phyloP scores from a whole-genome alignment of 371 early-diverging fungal genomes.

The Capillidium rhysosporum region DNA sequence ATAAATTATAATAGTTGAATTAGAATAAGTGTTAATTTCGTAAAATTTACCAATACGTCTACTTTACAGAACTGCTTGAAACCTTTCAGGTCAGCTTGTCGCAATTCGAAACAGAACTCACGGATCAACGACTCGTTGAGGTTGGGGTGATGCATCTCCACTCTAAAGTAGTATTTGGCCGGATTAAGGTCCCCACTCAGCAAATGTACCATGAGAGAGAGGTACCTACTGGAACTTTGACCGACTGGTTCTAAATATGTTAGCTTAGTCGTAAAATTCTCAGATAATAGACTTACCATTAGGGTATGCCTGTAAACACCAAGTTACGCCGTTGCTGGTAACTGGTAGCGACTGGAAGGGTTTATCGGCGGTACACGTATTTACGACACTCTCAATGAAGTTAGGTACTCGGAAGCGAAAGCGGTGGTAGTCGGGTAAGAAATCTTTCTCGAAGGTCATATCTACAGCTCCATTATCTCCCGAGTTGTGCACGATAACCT shows the following conservation, averaged over 20 bases:
- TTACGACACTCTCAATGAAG: neutral
- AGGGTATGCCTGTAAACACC: neutral
- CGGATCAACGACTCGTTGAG: neutral
- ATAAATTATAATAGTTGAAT: neutral
- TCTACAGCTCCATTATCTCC: slow-evolving; percentile 2
- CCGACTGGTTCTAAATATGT: too few species aligned
- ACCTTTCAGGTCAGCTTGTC: neutral
- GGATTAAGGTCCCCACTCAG: neutral
- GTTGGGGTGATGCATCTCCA: slow-evolving; percentile 4
- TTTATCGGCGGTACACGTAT: too few species aligned
- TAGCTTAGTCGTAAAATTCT: neutral
- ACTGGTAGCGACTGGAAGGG: neutral
- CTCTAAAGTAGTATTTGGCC: neutral
- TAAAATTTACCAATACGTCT: neutral
- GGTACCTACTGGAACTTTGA: neutral
- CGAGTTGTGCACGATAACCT: slow-evolving; percentile 4
- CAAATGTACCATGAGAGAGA: neutral
- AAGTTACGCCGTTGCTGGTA: neutral
- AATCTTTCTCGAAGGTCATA: slow-evolving; percentile 6
- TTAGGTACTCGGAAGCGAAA: neutral
- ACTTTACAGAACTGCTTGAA: slow-evolving; percentile 4
- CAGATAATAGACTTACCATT: neutral
- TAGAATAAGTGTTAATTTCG: neutral
- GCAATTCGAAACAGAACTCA: slow-evolving; percentile 1
- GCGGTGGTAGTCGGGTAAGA: neutral